These are phyloP conservation scores for Chaetomidium leptoderma DNA, from an alignment of 495 filamentous ascomycete genomes.

Conservation along the genomic window DNA sequence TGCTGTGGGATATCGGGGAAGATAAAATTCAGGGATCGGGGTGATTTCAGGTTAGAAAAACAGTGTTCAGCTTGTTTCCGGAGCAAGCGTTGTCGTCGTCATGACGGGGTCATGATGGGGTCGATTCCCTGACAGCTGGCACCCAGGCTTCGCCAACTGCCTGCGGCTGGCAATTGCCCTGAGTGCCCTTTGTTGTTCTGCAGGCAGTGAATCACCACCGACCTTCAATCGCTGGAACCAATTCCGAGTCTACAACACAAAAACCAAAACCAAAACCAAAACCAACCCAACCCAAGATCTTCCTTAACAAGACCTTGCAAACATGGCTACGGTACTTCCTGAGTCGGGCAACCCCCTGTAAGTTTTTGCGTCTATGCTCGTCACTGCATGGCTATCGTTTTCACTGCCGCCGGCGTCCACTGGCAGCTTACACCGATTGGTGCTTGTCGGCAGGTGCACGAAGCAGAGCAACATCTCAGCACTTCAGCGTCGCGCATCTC, in stretches of 20 bases:
- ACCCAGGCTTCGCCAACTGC: background rate
- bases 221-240: background rate
- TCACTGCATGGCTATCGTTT: background rate
- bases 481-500: background rate
- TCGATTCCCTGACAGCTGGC: background rate
- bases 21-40: too few relatives aligned
- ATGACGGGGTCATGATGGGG: too few relatives aligned
- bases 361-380: conserved; percentile 26
- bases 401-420: background rate
- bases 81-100: background rate
- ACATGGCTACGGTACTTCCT: conserved; percentile 52
- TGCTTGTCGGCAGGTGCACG: background rate
- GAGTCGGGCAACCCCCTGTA: conserved; percentile 53
- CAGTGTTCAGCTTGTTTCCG: too few relatives aligned
- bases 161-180: background rate
- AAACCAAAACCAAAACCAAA: background rate
- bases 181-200: background rate
- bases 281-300: background rate
- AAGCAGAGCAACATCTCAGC: background rate
- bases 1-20: too few relatives aligned
- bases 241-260: background rate
- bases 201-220: too few relatives aligned
- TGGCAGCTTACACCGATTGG: background rate
- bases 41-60: too few relatives aligned
- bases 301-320: background rate